These are phyloP conservation scores for Parascedosporium putredinis DNA, from an alignment of 2,329 filamentous ascomycete species.

Conservation along the genomic window DNA sequence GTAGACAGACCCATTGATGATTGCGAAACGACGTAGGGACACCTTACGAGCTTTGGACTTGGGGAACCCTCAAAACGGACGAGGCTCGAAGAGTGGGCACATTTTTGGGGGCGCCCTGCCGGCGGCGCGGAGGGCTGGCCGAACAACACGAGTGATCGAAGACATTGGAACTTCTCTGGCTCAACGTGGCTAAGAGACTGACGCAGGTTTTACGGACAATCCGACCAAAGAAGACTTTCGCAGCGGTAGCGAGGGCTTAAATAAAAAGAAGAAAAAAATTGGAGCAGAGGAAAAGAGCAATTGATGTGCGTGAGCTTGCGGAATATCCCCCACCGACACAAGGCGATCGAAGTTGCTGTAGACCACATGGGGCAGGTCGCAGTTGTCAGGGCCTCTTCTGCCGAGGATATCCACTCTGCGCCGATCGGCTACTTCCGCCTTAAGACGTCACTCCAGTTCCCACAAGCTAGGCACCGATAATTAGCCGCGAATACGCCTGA, in stretches of 20 bases:
- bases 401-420: constrained; percentile 16
- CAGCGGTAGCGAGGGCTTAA: not conserved
- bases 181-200: not conserved
- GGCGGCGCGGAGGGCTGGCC: constrained; percentile 7
- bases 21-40: too few species aligned
- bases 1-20: too few species aligned
- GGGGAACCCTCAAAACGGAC: not conserved
- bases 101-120: not conserved
- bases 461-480: too few species aligned
- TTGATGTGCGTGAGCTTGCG: not conserved
- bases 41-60: not conserved
- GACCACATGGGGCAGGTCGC: not conserved
- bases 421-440: constrained; percentile 6
- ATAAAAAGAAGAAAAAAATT: not conserved
- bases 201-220: not conserved
- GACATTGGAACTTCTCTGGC: constrained; percentile 7
- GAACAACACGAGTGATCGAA: constrained; percentile 11
- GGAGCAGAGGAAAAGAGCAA: not conserved
- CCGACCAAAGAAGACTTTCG: not conserved
- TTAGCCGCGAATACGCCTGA: not conserved
- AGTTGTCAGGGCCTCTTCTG: constrained; percentile 6
- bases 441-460: not conserved
- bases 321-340: not conserved
- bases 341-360: not conserved
- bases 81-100: not conserved